Evolutionary conservation across 2,329 filamentous ascomycete genomes (phyloP).

Genomic region (Trichoderma sp.): DNA sequence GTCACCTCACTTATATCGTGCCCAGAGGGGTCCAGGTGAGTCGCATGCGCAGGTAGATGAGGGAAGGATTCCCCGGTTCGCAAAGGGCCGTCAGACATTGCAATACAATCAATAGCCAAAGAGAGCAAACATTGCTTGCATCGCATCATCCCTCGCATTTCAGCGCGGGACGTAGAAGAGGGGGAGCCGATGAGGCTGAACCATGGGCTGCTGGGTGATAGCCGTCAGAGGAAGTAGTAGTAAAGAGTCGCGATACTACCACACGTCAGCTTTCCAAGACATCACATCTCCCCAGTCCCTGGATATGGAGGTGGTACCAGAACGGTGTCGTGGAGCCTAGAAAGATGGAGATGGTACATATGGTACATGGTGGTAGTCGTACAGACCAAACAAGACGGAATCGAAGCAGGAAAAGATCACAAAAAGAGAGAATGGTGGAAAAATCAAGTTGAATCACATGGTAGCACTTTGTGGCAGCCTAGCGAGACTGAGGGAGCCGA

Average conservation of each 20-base stretch:
- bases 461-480: conserved; percentile 13
- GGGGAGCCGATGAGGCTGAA: conserved; percentile 21
- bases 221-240: background rate
- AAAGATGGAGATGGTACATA: background rate
- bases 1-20: background rate
- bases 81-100: conserved; percentile 6
- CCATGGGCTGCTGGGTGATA: conserved; percentile 4
- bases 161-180: conserved; percentile 12
- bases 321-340: background rate
- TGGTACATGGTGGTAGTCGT: background rate
- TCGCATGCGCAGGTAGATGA: conserved; percentile 2
- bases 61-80: background rate
- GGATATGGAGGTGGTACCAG: conserved; percentile 9
- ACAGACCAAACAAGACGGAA: background rate
- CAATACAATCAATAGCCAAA: background rate
- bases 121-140: conserved; percentile 3
- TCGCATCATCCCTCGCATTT: background rate
- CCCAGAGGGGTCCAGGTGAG: conserved; percentile 7
- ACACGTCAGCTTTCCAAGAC: background rate
- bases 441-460: conserved; percentile 13
- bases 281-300: background rate
- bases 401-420: background rate
- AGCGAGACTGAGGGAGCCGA: conserved; percentile 16
- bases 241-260: conserved; percentile 2
- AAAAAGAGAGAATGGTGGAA: background rate